Base-by-base conservation (phyloP, 352 stramenopile species). In the Pythium graminicola region DNA sequence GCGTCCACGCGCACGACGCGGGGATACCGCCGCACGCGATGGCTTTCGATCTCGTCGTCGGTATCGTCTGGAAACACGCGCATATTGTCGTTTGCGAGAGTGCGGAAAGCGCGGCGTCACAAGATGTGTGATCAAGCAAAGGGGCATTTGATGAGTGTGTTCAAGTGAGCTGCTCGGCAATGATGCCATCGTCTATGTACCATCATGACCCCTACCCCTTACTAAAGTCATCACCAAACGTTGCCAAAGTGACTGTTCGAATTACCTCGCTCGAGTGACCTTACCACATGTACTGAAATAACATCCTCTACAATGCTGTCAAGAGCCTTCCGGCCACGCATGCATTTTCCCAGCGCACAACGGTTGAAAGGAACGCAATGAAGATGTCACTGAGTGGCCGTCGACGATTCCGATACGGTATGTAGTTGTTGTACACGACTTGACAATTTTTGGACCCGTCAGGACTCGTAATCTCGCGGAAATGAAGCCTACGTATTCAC, bases 301-400 rank as follows among this genome's bases (percentile, higher is more conserved):
- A 29, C 33, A 27, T 26, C 19, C 27, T 44, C 38, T 22, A 10
- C 19, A 13, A 16, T 9, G n/a, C n/a, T 36, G 36, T 39, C 16
- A 86, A 69, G 27, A 75, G 62, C 41, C 75, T 62, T 0, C 73
- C 68, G 4, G 69, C 65, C 2, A 84, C 57, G 40, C 69, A 79
- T 7, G 70, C 57, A 13, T 75, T 70, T 45, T 86, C 76, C 73
- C 76, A 85, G 17, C 71, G 66, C 45, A 86, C 64, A 33, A 83
- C 73, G 4, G 69, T 83, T 56, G 80, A 77, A 33, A 81, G 69
- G 55, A 84, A 70, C 58, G 75, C 63, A 16, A 86, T 61, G 62
- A 84, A 79, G 62, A 72, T 74, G 33, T 81, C 29, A 19, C 14
- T 17, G 5, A 52, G 22, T 0, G 46, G 23, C 9, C 54, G 54